Evolutionary conservation across 306 rosid genomes (phyloP), one percentile per base, ranked within the genome.

Genomic region (Vachellia pachyceras): DNA sequence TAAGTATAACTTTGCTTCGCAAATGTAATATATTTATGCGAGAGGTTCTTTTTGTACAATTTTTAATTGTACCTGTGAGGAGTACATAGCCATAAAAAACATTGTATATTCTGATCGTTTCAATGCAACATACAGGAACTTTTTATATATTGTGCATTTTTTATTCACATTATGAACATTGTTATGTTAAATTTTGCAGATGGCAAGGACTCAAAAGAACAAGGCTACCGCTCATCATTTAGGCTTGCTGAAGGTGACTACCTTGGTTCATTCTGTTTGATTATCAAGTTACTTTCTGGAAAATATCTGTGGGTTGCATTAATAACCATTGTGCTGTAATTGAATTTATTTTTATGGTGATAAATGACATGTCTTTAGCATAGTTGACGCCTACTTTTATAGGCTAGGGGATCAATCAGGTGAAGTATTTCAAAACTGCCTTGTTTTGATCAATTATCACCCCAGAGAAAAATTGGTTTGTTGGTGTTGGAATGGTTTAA

Each of bases 191-290:
- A 75, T 78, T 75, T 73, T 80, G 77, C 92, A 93, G 99, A 96
- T 96, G 99, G 99, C 99, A 22, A 96, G 78, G 87, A 96, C 98
- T 77, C 98, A 96, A 80, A 96, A 95, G 92, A 96, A 93, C 90
- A 96, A 96, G 82, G 99, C 98, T 72, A 96, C 99, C 55, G 98
- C 99, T 25, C 99, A 96, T 90, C 99, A 93, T 87, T 73, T 96
- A 89, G 99, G 99, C 69, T 88, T 93, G 93, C 97, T 96, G 76
- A 96, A 96, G 97, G 98, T 92, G 82, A 60, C 22, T 52, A 4
- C 39, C 72, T 61, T 49, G 33, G 10, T 52, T 35, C 66, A 18
- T 66, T 69, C 47, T 57, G 55, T 79, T 67, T 20, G 13, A 20
- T 70, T 67, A n/a, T 71, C 58, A 50, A 39, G 57, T 74, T 67